These are phyloP conservation scores for Penicillium sp. DNA, from an alignment of 2,329 filamentous ascomycete species.

Conservation along the genomic window DNA sequence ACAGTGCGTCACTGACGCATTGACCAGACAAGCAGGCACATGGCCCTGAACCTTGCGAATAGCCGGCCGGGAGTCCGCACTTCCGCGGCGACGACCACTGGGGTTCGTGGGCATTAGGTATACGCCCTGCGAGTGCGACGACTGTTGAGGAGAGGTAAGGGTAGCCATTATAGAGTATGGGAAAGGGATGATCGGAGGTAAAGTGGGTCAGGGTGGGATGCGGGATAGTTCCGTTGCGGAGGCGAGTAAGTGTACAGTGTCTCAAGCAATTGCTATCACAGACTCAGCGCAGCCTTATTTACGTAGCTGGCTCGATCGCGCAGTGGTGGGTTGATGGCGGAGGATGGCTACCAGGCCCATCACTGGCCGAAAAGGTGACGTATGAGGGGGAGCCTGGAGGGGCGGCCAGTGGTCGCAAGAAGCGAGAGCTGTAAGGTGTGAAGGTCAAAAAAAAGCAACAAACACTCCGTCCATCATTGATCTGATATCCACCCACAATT, in stretches of 20 bases:
- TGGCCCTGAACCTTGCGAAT: conserved; percentile 79
- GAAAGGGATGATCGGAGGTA: conserved; percentile 36
- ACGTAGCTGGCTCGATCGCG: conserved; percentile 14
- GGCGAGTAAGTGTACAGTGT: conserved; percentile 16
- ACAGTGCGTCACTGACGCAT: conserved; percentile 98
- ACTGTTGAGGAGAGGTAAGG: conserved; percentile 46
- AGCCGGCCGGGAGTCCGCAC: conserved; percentile 79
- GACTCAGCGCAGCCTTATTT: neutral
- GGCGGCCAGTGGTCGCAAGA: neutral
- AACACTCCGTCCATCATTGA: neutral
- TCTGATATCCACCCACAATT: neutral
- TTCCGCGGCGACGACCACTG: conserved; percentile 64
- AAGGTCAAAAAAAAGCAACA: neutral
- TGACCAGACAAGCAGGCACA: conserved; percentile 91
- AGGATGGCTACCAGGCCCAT: conserved; percentile 37
- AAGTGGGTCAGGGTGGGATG: conserved; percentile 42
- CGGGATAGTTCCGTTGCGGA: conserved; percentile 24
- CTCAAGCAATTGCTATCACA: conserved; percentile 7
- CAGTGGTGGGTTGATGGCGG: conserved; percentile 24
- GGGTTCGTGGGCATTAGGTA: conserved; percentile 92
- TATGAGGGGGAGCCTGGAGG: neutral
- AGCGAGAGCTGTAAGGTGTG: neutral
- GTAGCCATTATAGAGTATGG: conserved; percentile 35
- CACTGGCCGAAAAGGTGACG: conserved; percentile 14
- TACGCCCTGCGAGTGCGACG: conserved; percentile 63